Conservation (phyloP, 1,284 basidiomycete species). For the Ceratobasidium sp. region DNA sequence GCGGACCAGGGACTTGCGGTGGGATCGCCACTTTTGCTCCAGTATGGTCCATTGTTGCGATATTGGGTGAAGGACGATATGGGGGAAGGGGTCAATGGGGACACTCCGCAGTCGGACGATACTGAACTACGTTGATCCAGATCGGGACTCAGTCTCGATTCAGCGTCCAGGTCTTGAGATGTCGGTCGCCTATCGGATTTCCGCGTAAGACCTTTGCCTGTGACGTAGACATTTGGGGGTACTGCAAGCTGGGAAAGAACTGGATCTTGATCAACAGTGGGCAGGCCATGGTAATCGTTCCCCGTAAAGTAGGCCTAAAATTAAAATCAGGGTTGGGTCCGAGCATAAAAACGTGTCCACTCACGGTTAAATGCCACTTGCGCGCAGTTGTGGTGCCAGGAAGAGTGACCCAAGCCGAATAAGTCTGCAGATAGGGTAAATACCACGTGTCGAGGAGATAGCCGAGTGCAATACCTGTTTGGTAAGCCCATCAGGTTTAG, state of each 20-base stretch:
- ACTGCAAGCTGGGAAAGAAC: constrained; percentile 38
- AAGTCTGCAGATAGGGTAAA: constrained; percentile 35
- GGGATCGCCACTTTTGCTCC: constrained; percentile 15
- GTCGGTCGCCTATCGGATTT: constrained; percentile 35
- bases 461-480: constrained; percentile 37
- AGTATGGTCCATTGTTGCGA: constrained; percentile 1
- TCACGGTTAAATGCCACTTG: constrained; percentile 43
- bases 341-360: not conserved
- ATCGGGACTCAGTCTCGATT: constrained; percentile 12
- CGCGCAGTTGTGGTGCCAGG: constrained; percentile 25
- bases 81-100: constrained; percentile 31
- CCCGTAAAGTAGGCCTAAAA: constrained; percentile 41
- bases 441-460: not conserved
- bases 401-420: constrained; percentile 41
- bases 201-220: constrained; percentile 44
- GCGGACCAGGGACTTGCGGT: constrained; percentile 26
- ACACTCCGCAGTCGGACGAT: constrained; percentile 26
- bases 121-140: constrained; percentile 24
- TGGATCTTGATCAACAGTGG: constrained; percentile 40
- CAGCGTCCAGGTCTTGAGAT: not conserved
- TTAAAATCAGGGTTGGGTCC: not conserved
- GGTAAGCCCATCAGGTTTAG: constrained; percentile 41
- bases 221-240: constrained; percentile 41
- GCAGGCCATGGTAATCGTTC: constrained; percentile 40
- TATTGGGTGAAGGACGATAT: constrained; percentile 28